Percentiles rank a stretch among this genome's conserved stretches.
phyloP scores from a whole-genome alignment of 495 filamentous ascomycete genomes.

The Hyaloscypha bicolor region DNA sequence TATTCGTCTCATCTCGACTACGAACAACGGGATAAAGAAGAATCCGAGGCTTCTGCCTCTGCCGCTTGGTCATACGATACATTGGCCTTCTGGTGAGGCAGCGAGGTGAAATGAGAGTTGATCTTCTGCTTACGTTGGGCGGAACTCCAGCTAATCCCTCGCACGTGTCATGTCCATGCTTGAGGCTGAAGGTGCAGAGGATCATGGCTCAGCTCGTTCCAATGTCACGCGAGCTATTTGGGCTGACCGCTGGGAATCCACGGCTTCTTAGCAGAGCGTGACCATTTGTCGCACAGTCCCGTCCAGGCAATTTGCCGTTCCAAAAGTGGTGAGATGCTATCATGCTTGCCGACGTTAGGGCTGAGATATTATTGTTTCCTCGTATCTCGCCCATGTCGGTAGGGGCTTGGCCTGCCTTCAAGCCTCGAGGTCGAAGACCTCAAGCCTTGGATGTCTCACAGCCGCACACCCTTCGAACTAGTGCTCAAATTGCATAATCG shows the following conservation, averaged over 20 bases:
- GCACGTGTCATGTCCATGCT: background rate
- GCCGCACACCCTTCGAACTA: background rate
- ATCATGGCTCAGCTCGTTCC: background rate
- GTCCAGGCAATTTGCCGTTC: background rate
- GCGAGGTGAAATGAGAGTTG: background rate
- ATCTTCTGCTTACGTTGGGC: background rate
- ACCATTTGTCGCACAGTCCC: background rate
- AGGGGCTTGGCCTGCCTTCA: background rate
- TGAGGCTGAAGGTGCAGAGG: background rate
- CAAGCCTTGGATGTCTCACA: too few relatives aligned
- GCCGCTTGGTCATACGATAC: background rate
- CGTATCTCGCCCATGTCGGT: background rate
- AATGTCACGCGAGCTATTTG: background rate
- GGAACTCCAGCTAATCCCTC: background rate
- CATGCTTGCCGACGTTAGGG: background rate
- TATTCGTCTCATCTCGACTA: background rate
- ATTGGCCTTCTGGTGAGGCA: background rate
- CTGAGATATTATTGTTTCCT: background rate
- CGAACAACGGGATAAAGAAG: background rate
- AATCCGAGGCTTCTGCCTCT: background rate
- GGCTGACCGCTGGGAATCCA: background rate
- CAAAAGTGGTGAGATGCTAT: background rate
- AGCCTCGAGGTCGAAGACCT: too few relatives aligned
- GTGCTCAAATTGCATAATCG: background rate
- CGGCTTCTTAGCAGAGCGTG: background rate